Percentiles rank a stretch among this genome's conserved stretches.
Evolutionary conservation across 495 filamentous ascomycete species (phyloP).

Genomic region (Xylaria bambusicola): DNA sequence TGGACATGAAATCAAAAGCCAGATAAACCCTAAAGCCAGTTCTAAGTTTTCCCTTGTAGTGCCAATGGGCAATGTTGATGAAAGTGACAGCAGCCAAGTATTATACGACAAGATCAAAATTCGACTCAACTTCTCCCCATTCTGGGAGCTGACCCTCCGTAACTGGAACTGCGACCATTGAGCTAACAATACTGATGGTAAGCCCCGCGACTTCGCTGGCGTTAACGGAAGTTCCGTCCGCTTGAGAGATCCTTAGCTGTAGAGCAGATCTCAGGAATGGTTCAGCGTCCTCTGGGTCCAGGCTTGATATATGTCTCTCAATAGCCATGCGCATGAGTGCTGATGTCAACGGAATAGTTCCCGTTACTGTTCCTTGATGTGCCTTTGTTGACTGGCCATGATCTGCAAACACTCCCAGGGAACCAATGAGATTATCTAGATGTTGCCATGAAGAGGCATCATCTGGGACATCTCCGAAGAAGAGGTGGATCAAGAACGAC

Average conservation of each 20-base stretch:
- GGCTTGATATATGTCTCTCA: slow-evolving; percentile 38
- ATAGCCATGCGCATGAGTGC: slow-evolving; percentile 47
- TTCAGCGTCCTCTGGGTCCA: slow-evolving; percentile 44
- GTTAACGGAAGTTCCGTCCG: slow-evolving; percentile 30
- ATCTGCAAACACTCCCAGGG: slow-evolving; percentile 54
- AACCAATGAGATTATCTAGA: slow-evolving; percentile 53
- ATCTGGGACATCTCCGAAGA: slow-evolving; percentile 52
- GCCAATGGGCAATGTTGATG: neutral
- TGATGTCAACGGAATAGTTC: slow-evolving; percentile 59
- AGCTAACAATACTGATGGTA: slow-evolving; percentile 42
- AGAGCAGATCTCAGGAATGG: slow-evolving; percentile 50
- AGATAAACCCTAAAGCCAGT: slow-evolving; percentile 13
- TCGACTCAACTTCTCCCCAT: slow-evolving; percentile 40
- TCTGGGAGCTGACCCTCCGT: slow-evolving; percentile 43
- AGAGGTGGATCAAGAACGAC: slow-evolving; percentile 61
- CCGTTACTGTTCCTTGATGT: slow-evolving; percentile 40
- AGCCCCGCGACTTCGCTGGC: slow-evolving; percentile 33
- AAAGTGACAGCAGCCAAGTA: neutral
- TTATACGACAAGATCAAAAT: slow-evolving; percentile 32
- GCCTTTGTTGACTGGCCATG: slow-evolving; percentile 22
- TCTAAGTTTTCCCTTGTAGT: neutral
- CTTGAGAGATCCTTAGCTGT: slow-evolving; percentile 38
- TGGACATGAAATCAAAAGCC: slow-evolving; percentile 15
- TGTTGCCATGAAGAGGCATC: slow-evolving; percentile 45
- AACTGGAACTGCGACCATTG: slow-evolving; percentile 39